Evolutionary conservation across 495 filamentous ascomycete genomes (phyloP).

Genomic region (Penicillium subrubescens): DNA sequence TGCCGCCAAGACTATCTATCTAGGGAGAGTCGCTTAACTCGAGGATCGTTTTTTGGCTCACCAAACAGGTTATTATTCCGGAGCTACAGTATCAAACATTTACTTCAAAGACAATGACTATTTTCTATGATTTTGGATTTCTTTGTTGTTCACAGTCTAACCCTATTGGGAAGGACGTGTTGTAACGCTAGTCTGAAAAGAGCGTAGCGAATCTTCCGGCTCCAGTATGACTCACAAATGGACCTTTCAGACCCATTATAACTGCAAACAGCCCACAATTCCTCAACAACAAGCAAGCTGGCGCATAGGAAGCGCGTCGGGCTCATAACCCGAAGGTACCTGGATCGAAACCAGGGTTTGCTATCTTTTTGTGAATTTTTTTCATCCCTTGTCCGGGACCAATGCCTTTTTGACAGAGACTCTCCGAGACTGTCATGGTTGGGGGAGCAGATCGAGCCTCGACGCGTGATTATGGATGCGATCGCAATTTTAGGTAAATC

Average conservation of each 20-base stretch:
- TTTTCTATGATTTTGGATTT: no score
- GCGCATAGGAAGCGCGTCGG: constrained; percentile 11
- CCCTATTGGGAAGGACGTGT: background rate
- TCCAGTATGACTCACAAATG: constrained; percentile 4
- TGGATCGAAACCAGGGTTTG: constrained; percentile 11
- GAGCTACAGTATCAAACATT: no score
- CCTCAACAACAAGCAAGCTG: constrained; percentile 3
- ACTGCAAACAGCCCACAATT: background rate
- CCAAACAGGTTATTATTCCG: no score
- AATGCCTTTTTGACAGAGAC: background rate
- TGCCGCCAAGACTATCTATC: no score
- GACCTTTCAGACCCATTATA: background rate
- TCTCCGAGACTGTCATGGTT: background rate
- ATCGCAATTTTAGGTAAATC: background rate
- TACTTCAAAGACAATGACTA: no score
- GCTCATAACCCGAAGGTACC: constrained; percentile 11
- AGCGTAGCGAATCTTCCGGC: background rate
- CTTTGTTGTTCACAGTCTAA: background rate
- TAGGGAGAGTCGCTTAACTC: no score
- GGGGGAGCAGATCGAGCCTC: background rate
- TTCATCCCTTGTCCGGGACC: background rate
- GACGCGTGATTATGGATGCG: background rate
- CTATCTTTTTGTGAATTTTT: constrained; percentile 2
- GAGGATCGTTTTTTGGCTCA: no score
- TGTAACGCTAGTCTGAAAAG: background rate